Evolutionary conservation across 73 alveolate genomes (phyloP).

Genomic region (Breviolum minutum): DNA sequence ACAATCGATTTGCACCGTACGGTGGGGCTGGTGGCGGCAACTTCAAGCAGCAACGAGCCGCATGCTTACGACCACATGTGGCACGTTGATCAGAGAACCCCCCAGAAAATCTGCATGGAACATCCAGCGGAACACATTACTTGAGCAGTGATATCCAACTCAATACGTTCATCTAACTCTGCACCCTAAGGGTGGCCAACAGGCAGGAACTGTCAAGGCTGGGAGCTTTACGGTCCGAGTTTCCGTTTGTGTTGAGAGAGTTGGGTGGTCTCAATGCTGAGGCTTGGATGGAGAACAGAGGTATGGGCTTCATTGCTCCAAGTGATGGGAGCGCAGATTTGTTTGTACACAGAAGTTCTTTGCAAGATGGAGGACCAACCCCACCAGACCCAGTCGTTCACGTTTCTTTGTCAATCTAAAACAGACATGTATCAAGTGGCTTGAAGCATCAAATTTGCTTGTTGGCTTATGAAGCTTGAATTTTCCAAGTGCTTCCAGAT

Average conservation of each 20-base stretch:
- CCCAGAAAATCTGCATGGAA: no score
- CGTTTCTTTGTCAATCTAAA: no score
- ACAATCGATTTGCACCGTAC: conserved; percentile 19
- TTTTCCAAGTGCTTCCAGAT: background rate
- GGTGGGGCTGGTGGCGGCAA: conserved; percentile 40
- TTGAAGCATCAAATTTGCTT: no score
- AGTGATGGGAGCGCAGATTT: conserved; percentile 57
- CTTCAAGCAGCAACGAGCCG: background rate
- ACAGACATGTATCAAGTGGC: no score
- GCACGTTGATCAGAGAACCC: no score
- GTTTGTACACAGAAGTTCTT: conserved; percentile 60
- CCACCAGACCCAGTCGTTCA: background rate
- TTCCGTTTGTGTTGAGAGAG: background rate
- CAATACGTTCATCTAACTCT: no score
- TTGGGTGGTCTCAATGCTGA: background rate
- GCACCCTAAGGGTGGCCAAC: conserved; percentile 2
- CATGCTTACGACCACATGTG: background rate
- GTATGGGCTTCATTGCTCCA: conserved; percentile 84
- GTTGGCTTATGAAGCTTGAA: background rate
- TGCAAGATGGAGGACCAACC: conserved; percentile 53
- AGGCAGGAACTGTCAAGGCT: conserved; percentile 48
- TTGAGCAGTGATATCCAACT: no score
- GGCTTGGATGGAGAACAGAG: conserved; percentile 91
- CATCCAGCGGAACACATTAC: no score
- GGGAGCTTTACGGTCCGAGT: background rate